These are phyloP conservation scores for Paulownia fortunei DNA, from an alignment of 257 asterid species.

Conservation along the genomic window DNA sequence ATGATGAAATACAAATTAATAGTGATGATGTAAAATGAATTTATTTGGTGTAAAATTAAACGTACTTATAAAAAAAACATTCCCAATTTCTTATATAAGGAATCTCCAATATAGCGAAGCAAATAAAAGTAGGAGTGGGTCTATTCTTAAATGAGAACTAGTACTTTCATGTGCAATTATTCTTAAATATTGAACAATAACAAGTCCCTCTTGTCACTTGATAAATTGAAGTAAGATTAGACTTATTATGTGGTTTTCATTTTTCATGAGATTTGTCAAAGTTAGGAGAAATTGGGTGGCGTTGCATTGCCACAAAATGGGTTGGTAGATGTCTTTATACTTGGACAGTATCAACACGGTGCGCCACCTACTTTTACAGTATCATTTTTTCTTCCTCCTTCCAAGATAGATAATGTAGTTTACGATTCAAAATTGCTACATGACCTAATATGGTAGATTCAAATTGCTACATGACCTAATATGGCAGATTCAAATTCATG, in stretches of 20 bases:
- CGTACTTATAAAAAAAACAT: too few species aligned
- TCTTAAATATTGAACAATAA: background rate
- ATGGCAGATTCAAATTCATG: too few species aligned
- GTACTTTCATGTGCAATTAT: background rate
- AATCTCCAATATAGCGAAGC: too few species aligned
- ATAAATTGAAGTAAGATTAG: too few species aligned
- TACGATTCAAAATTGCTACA: background rate
- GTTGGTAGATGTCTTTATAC: conserved; percentile 14
- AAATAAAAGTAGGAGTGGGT: too few species aligned
- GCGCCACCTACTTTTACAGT: conserved; percentile 14
- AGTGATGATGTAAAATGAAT: too few species aligned
- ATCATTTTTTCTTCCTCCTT: background rate
- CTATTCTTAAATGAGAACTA: background rate
- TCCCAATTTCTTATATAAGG: too few species aligned
- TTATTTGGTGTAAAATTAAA: too few species aligned
- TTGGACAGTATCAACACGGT: background rate
- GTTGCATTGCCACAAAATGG: conserved; percentile 2
- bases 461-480: background rate
- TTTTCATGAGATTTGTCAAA: background rate
- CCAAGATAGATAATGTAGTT: background rate
- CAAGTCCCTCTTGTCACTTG: background rate
- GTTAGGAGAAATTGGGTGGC: background rate
- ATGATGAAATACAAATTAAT: too few species aligned
- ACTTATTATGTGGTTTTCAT: background rate
- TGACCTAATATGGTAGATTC: too few species aligned